Conservation (phyloP, 1,284 basidiomycete genomes). For the Ganoderma meredithae region DNA sequence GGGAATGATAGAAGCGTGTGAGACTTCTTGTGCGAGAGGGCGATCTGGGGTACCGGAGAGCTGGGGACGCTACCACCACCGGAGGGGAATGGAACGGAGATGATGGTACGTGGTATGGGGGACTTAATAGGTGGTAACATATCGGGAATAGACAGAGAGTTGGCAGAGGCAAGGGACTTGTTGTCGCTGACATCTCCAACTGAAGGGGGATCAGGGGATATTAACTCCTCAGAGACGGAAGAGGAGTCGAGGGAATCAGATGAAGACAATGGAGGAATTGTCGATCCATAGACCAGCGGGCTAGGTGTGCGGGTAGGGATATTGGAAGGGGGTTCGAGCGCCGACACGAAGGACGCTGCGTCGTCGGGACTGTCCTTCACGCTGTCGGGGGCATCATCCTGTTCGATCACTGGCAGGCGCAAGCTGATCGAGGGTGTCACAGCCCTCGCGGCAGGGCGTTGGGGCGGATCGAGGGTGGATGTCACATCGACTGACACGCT, state of each 20-base stretch:
- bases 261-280: conserved; percentile 51
- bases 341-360: conserved; percentile 43
- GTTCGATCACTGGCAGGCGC: conserved; percentile 28
- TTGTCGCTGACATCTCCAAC: conserved; percentile 31
- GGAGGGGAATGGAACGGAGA: conserved; percentile 49
- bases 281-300: conserved; percentile 43
- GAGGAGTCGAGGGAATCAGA: conserved; percentile 55
- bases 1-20: conserved; percentile 48
- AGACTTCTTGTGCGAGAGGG: conserved; percentile 47
- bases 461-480: not conserved
- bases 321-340: conserved; percentile 42
- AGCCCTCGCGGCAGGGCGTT: conserved; percentile 3
- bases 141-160: conserved; percentile 40
- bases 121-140: conserved; percentile 38
- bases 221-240: conserved; percentile 48
- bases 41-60: conserved; percentile 42
- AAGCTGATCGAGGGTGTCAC: conserved; percentile 20
- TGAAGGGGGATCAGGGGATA: conserved; percentile 39
- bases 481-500: not conserved
- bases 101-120: conserved; percentile 26
- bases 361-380: conserved; percentile 35
- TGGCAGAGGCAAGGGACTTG: conserved; percentile 25
- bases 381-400: conserved; percentile 26
- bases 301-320: conserved; percentile 48
- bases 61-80: conserved; percentile 41